phyloP scores from a whole-genome alignment of 2,329 filamentous ascomycete genomes.

The Helotiales sp. region DNA sequence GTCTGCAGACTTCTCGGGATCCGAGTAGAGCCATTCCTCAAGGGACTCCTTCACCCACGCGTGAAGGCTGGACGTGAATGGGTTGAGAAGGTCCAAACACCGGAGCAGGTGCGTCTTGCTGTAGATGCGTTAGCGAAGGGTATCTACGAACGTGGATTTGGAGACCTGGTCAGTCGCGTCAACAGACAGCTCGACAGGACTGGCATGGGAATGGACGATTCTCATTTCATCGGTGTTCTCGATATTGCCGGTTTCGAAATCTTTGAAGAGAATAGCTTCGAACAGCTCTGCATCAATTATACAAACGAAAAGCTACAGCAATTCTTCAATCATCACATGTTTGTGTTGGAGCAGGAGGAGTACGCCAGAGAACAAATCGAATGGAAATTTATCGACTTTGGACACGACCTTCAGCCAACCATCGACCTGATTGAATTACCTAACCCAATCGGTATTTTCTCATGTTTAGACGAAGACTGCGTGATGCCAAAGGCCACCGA shows the following conservation, averaged over 20 bases:
- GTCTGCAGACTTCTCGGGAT: constrained; percentile 87
- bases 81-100: constrained; percentile 98
- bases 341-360: constrained; percentile 96
- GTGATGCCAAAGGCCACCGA: constrained; percentile 99
- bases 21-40: constrained; percentile 78
- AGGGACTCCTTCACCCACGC: constrained; percentile 84
- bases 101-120: constrained; percentile 88
- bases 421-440: constrained; percentile 96
- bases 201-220: constrained; percentile 80
- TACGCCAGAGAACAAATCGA: constrained; percentile 97
- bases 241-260: constrained; percentile 99
- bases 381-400: constrained; percentile 99
- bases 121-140: constrained; percentile 93
- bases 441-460: constrained; percentile 98
- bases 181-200: constrained; percentile 89
- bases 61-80: constrained; percentile 96
- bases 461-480: constrained; percentile 93
- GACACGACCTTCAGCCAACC: constrained; percentile 92
- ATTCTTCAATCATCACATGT: constrained; percentile 99
- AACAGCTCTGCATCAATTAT: constrained; percentile 99
- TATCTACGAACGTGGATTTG: constrained; percentile 95
- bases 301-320: constrained; percentile 99
- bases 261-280: constrained; percentile 97
- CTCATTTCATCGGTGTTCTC: constrained; percentile 93
- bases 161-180: constrained; percentile 87